These are phyloP conservation scores for Septoria petroselini DNA, from an alignment of 2,329 filamentous ascomycete genomes.

Conservation along the genomic window DNA sequence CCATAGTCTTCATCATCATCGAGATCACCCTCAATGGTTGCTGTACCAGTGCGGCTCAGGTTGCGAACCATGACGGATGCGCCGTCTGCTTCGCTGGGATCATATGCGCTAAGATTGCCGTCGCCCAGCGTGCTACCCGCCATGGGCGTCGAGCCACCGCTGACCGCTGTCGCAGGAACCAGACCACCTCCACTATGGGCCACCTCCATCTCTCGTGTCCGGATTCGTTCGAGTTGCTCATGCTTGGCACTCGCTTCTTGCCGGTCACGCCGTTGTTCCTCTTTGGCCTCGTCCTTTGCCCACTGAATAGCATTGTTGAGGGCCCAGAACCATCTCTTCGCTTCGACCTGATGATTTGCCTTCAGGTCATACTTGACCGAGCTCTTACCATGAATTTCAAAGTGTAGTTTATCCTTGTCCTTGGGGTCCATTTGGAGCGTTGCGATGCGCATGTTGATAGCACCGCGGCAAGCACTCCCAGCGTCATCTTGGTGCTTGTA, in stretches of 20 bases:
- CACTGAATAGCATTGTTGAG: conserved; percentile 98
- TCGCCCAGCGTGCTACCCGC: conserved; percentile 52
- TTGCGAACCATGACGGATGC: conserved; percentile 45
- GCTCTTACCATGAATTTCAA: conserved; percentile 96
- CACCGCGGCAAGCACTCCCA: conserved; percentile 90
- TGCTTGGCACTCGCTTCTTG: conserved; percentile 77
- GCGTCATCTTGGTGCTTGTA: conserved; percentile 99
- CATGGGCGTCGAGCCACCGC: conserved; percentile 38
- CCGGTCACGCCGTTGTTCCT: conserved; percentile 74
- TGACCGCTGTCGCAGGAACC: conserved; percentile 45
- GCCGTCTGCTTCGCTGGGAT: conserved; percentile 56
- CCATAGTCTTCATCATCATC: conserved; percentile 71
- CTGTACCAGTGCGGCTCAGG: conserved; percentile 51
- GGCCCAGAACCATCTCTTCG: conserved; percentile 98
- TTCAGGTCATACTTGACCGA: conserved; percentile 98
- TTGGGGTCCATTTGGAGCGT: conserved; percentile 92
- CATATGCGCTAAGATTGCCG: conserved; percentile 56
- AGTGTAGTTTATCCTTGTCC: conserved; percentile 97
- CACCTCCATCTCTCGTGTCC: conserved; percentile 32
- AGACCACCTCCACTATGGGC: conserved; percentile 27
- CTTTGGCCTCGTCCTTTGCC: conserved; percentile 93
- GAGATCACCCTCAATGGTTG: conserved; percentile 55
- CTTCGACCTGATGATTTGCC: conserved; percentile 96
- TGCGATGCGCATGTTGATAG: conserved; percentile 98
- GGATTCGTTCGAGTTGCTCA: conserved; percentile 60